A percentile compares a stretch with the other conserved stretches of the same genome.
These are phyloP conservation scores for Alternaria arbusti DNA, from an alignment of 2,329 filamentous ascomycete genomes.

Conservation along the genomic window DNA sequence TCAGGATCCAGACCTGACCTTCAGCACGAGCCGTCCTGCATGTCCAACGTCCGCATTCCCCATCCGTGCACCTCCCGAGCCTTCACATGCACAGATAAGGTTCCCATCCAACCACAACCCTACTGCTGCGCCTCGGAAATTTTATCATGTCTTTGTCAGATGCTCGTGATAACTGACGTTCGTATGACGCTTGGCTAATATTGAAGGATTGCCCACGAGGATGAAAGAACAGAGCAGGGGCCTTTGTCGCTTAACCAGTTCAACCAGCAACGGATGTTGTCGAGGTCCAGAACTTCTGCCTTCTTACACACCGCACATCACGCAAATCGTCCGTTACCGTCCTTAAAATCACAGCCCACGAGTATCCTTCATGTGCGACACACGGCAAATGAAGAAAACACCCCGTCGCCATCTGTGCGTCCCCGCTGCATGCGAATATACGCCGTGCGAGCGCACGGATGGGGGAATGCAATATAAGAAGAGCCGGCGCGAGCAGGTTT, in stretches of 20 bases:
- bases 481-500: neutral
- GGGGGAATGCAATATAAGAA: neutral
- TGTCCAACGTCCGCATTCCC: neutral
- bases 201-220: neutral
- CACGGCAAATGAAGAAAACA: neutral
- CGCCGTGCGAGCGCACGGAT: neutral
- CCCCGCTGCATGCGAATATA: neutral
- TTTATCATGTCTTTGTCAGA: slow-evolving; percentile 24
- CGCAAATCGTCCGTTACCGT: neutral
- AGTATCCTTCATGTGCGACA: neutral
- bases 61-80: neutral
- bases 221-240: neutral
- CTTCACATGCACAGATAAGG: neutral
- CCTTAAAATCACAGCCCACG: too few relatives aligned
- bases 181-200: neutral
- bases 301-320: neutral
- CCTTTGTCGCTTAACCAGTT: neutral
- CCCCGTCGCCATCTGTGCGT: neutral
- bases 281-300: neutral
- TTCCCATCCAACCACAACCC: neutral
- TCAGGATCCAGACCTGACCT: neutral
- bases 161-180: neutral
- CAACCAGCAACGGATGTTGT: neutral
- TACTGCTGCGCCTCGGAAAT: slow-evolving; percentile 12
- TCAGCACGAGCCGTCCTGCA: neutral